Base-by-base conservation (phyloP, 2,329 filamentous ascomycete species). In the Cladosporium cucumerinum region DNA sequence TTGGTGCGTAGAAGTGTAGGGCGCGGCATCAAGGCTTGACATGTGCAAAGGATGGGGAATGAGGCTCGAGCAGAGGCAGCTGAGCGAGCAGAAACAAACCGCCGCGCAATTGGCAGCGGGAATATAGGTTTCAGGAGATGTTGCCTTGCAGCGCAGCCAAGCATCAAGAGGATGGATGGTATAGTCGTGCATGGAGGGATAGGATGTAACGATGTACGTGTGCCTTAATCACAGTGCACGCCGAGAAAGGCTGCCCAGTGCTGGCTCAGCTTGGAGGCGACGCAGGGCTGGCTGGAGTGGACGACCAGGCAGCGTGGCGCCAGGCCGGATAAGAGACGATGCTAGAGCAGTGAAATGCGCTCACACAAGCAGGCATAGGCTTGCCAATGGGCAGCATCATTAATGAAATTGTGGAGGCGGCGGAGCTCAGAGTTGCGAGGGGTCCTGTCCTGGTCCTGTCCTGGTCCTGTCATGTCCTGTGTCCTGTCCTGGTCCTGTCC, bases 21-120 rank as follows among this genome's bases (percentile, higher is more conserved):
- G 34, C 60, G 60, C 18, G 34, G 60, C 25, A 36, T n/a, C 23
- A 55, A 55, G 34, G 60, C 60, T 62, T 62, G 60, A 62, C 59
- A 52, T 21, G 51, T 34, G 43, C 46, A 48, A 30, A 23, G 3
- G 2, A 18, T 25, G 12, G 34, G 5, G 21, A 12, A 28, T n/a
- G 36, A 30, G 46, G 46, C 46, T 36, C 58, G 30, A 36, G 57
- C 46, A 52, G 21, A 43, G 48, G 39, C 43, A 49, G 43, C 39
- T 60, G n/a, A 46, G 39, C 39, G 10, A 46, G 39, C 39, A 46
- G n/a, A 46, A 46, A 46, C 10, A 46, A 46, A 46, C 5, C 48
- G 60, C 60, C 60, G 60, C 34, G 60, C 49, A 23, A n/a, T 61
- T 62, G 49, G 60, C 60, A 62, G 55, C 48, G 60, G 49, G 34